Evolutionary conservation across 2,329 filamentous ascomycete genomes (phyloP).

Genomic region (Penicillium sp.): DNA sequence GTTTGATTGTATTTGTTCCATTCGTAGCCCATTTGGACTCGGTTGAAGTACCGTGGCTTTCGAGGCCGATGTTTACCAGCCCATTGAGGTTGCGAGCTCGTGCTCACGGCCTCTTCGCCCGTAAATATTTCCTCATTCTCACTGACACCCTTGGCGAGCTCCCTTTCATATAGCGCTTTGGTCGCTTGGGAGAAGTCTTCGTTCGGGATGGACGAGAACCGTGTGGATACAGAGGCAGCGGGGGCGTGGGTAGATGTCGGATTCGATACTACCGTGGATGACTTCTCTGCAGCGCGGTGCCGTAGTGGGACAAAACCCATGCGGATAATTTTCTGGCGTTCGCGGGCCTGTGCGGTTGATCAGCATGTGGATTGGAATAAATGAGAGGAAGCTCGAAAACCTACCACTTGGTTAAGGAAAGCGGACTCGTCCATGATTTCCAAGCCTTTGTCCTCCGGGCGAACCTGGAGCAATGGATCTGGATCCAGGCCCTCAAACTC

Average conservation of each 20-base stretch:
- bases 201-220: conserved; percentile 67
- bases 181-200: conserved; percentile 85
- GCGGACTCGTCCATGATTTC: conserved; percentile 57
- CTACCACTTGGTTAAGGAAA: conserved; percentile 57
- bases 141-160: conserved; percentile 83
- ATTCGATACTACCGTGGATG: conserved; percentile 29
- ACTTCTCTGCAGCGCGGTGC: conserved; percentile 42
- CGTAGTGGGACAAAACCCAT: conserved; percentile 66
- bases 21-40: conserved; percentile 98
- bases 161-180: conserved; percentile 84
- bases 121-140: conserved; percentile 97
- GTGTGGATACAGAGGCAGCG: conserved; percentile 56
- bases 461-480: conserved; percentile 63
- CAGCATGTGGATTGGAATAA: conserved; percentile 7
- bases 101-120: conserved; percentile 75
- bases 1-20: conserved; percentile 99
- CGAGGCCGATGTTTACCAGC: conserved; percentile 79
- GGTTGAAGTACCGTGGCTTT: conserved; percentile 96
- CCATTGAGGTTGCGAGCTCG: conserved; percentile 68
- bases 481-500: conserved; percentile 58
- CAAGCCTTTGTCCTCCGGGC: conserved; percentile 61
- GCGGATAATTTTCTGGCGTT: conserved; percentile 61
- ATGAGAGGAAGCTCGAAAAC: conserved; percentile 26
- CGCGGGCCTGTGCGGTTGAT: conserved; percentile 42
- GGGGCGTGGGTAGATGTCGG: conserved; percentile 43